Conservation (phyloP, 345 rosid genomes). For the Euphorbia lathyris region DNA sequence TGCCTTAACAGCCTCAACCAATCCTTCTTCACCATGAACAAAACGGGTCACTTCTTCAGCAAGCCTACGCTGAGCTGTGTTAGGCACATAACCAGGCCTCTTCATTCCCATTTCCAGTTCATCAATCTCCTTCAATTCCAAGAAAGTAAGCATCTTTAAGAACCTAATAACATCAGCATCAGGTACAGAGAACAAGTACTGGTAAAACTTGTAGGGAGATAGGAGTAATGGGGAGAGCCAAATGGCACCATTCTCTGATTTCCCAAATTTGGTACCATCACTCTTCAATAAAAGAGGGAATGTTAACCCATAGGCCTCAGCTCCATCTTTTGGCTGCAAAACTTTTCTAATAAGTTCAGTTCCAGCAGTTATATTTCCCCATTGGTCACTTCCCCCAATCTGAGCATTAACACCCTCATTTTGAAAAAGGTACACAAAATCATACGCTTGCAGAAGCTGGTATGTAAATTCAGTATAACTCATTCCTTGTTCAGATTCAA, state of each 20-base stretch:
- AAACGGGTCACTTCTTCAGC: constrained; percentile 90
- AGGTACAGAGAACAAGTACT: constrained; percentile 89
- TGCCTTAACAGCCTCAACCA: constrained; percentile 82
- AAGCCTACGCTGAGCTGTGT: constrained; percentile 63
- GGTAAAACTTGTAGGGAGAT: constrained; percentile 90
- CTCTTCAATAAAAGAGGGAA: constrained; percentile 85
- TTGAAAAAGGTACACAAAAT: constrained; percentile 62
- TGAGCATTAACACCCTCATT: constrained; percentile 79
- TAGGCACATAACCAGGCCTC: constrained; percentile 67
- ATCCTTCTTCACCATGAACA: constrained; percentile 90
- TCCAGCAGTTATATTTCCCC: constrained; percentile 97
- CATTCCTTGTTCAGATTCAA: constrained; percentile 93
- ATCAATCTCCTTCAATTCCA: constrained; percentile 64
- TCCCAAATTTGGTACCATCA: constrained; percentile 93
- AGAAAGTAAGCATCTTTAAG: constrained; percentile 70
- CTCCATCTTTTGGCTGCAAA: constrained; percentile 65
- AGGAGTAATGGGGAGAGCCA: constrained; percentile 76
- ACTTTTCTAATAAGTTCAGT: constrained; percentile 82
- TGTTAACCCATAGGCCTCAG: constrained; percentile 68
- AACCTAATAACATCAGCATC: constrained; percentile 79
- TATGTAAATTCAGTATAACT: constrained; percentile 91
- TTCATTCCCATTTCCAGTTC: constrained; percentile 64
- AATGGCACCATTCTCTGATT: constrained; percentile 96
- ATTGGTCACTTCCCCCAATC: constrained; percentile 97
- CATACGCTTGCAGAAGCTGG: constrained; percentile 91